Conservation (phyloP, 1,139 yeast species). For the Protomyces inundatus region DNA sequence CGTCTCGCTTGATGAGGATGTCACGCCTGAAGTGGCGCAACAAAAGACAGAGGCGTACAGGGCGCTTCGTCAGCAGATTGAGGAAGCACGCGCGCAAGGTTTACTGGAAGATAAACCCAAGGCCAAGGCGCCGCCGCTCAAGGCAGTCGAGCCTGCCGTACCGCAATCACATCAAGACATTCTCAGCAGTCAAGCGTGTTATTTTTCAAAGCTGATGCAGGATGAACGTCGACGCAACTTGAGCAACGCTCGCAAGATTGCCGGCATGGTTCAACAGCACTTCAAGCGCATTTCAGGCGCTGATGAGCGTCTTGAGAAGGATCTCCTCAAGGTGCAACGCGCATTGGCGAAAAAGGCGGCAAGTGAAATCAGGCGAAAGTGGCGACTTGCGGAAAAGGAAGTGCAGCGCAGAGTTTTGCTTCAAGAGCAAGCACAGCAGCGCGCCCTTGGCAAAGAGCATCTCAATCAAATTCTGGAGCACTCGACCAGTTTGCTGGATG, state of each 20-base stretch:
- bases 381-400: constrained; percentile 77
- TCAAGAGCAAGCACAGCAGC: constrained; percentile 47
- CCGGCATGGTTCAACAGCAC: constrained; percentile 79
- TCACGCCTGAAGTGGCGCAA: constrained; percentile 46
- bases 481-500: constrained; percentile 82
- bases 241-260: constrained; percentile 64
- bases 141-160: constrained; percentile 6
- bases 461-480: constrained; percentile 84
- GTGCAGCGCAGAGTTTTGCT: constrained; percentile 44
- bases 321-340: constrained; percentile 49
- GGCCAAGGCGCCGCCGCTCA: constrained; percentile 47
- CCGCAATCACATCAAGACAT: constrained; percentile 53
- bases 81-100: constrained; percentile 52
- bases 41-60: constrained; percentile 45
- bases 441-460: constrained; percentile 78
- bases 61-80: constrained; percentile 46
- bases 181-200: constrained; percentile 67
- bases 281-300: constrained; percentile 84
- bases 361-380: constrained; percentile 79
- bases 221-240: constrained; percentile 63
- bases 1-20: constrained; percentile 57
- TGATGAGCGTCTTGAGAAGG: constrained; percentile 70
- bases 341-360: constrained; percentile 73
- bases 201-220: constrained; percentile 64
- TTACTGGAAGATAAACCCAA: constrained; percentile 43